Percentiles rank a stretch among this genome's conserved stretches.
phyloP scores from a whole-genome alignment of 495 filamentous ascomycete species.

The Aspergillus bertholletiae region DNA sequence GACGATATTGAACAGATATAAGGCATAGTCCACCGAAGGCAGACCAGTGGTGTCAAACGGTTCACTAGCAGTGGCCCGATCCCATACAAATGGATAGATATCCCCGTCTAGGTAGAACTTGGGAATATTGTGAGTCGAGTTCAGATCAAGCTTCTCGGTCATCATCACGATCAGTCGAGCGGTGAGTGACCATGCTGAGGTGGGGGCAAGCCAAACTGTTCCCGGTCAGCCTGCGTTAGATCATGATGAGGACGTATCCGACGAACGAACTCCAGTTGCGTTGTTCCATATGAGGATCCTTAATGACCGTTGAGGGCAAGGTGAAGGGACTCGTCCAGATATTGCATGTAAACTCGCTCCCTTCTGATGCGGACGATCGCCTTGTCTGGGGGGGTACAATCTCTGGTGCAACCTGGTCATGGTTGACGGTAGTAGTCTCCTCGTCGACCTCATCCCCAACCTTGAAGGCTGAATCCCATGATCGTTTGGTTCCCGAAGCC shows the following conservation, averaged over 20 bases:
- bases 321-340: slow-evolving; percentile 24
- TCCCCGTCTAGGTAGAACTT: slow-evolving; percentile 25
- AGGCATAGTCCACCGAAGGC: slow-evolving; percentile 31
- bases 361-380: too few relatives aligned
- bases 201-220: slow-evolving; percentile 29
- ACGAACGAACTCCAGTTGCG: slow-evolving; percentile 24
- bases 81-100: slow-evolving; percentile 31
- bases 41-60: slow-evolving; percentile 25
- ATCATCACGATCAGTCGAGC: slow-evolving; percentile 28
- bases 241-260: too few relatives aligned
- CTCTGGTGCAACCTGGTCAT: too few relatives aligned
- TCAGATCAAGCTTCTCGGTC: slow-evolving; percentile 19
- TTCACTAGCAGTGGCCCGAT: slow-evolving; percentile 10
- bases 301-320: slow-evolving; percentile 15
- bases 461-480: not conserved
- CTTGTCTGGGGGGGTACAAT: too few relatives aligned
- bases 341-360: not conserved
- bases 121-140: slow-evolving; percentile 5
- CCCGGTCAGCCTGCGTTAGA: too few relatives aligned
- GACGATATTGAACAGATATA: slow-evolving; percentile 34
- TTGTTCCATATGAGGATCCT: slow-evolving; percentile 14
- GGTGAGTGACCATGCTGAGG: slow-evolving; percentile 30
- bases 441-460: not conserved
- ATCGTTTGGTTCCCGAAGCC: not conserved
- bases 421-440: too few relatives aligned